Conservation (phyloP, 2,329 filamentous ascomycete genomes). For the Phyllosticta capitalensis region DNA sequence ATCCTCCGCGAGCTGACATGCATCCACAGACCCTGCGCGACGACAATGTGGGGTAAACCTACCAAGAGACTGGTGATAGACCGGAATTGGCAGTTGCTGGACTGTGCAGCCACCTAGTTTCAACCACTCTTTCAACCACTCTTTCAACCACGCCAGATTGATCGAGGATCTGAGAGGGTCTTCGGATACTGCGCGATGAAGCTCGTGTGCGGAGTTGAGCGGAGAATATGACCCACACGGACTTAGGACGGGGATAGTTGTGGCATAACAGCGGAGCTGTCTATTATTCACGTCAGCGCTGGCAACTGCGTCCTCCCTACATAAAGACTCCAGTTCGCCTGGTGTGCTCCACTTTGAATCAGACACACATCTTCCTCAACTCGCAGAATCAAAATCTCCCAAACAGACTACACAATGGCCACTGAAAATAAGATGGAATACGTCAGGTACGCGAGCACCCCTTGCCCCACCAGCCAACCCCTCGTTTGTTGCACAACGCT, state of each 20-base stretch:
- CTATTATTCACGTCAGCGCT: background rate
- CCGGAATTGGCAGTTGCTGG: background rate
- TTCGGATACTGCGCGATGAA: background rate
- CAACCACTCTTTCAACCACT: background rate
- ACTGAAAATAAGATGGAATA: constrained; percentile 29
- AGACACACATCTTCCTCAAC: background rate
- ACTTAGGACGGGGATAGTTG: background rate
- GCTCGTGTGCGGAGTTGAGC: background rate
- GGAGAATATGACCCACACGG: background rate
- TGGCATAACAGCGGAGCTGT: background rate
- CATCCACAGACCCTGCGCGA: too few relatives aligned
- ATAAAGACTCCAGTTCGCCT: background rate
- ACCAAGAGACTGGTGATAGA: background rate
- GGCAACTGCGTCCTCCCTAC: background rate
- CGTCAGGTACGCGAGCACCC: constrained; percentile 21
- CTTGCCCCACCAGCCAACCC: background rate
- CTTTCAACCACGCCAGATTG: background rate
- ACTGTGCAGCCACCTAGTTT: background rate
- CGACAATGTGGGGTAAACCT: too few relatives aligned
- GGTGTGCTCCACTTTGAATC: background rate
- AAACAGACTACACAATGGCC: constrained; percentile 1
- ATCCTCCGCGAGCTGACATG: too few relatives aligned
- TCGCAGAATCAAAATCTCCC: background rate
- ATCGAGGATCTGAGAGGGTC: background rate
- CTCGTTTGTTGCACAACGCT: background rate